Evolutionary conservation across 805 yeast species (phyloP), one percentile per base, ranked within the genome.

Genomic region (Spathaspora gorwiae): DNA sequence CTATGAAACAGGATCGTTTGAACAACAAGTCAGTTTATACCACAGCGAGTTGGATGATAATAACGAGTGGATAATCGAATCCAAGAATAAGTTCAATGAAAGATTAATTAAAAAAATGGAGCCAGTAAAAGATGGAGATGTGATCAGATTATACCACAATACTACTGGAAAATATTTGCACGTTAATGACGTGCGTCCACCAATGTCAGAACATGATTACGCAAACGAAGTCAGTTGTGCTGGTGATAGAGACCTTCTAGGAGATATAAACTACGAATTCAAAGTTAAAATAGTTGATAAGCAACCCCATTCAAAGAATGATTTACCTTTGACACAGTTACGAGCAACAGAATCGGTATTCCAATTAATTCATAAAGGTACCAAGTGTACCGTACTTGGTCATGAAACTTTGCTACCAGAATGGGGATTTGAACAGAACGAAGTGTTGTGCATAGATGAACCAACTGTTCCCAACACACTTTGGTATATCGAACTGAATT

Each of bases 201-300:
- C 96, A 8, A 79, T 90, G 26, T 79, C 92, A 8, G 96, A 88
- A 59, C 94, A 88, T 57, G 98, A 94, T 46, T 90, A 92, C 64
- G 84, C 90, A 58, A 78, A 76, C 51, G 96, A 90, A 63, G 95
- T 90, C 1, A 77, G 87, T 26, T 81, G 88, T 51, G 70, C 80
- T 46, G 94, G 92, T 5, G 78, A 77, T 62, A 62, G 72, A 6
- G 78, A 81, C 1, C 79, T 79, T 56, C 66, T 67, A 2, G 94
- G 88, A 13, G 86, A 86, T 52, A 71, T 75, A 36, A 81, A 80
- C 58, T 90, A 87, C 60, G 78, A 79, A 50, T 90, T 89, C 76
- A 78, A 78, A 45, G 65, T 92, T 15, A 73, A 78, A 54, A 75
- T 83, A 33, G 34, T 66, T 7, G 44, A 44, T 26, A 61, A 51